These are phyloP conservation scores for Pythium dissotocum DNA, from an alignment of 352 stramenopile species.

Conservation along the genomic window DNA sequence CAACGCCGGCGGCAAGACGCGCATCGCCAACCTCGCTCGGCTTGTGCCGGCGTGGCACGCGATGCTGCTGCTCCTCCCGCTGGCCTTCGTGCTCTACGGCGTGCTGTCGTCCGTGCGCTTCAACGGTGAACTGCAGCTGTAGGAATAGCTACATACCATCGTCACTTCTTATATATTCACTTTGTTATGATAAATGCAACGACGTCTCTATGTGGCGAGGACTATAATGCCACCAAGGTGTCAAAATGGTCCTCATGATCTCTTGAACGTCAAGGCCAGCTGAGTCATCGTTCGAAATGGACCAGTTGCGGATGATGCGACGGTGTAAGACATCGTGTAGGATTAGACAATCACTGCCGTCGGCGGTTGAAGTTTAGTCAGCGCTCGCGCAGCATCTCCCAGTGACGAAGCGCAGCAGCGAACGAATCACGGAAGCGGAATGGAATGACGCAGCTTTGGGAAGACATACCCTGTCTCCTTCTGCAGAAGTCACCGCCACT, in stretches of 20 bases:
- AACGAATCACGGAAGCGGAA: not conserved
- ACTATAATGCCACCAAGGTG: not conserved
- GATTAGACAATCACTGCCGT: not conserved
- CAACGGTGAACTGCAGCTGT: slow-evolving; percentile 15
- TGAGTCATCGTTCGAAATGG: no score
- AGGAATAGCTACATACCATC: not conserved
- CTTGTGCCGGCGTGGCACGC: slow-evolving; percentile 25
- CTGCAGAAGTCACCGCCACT: no score
- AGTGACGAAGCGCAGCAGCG: not conserved
- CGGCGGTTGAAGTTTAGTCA: not conserved
- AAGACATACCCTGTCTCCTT: no score
- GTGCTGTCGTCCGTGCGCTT: slow-evolving; percentile 8
- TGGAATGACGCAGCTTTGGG: not conserved
- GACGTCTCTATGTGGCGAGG: not conserved
- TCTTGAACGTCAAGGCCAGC: not conserved
- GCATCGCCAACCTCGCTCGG: not conserved
- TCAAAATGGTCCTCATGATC: no score
- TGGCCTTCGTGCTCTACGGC: slow-evolving; percentile 26
- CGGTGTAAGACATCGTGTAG: not conserved
- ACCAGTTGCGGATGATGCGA: no score
- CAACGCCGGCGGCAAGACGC: slow-evolving; percentile 27
- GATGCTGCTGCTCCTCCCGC: slow-evolving; percentile 30
- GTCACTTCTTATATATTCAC: not conserved
- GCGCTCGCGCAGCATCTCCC: not conserved
- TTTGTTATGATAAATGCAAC: not conserved